Conservation (phyloP, 83 land plant genomes). For the Picea abies region DNA sequence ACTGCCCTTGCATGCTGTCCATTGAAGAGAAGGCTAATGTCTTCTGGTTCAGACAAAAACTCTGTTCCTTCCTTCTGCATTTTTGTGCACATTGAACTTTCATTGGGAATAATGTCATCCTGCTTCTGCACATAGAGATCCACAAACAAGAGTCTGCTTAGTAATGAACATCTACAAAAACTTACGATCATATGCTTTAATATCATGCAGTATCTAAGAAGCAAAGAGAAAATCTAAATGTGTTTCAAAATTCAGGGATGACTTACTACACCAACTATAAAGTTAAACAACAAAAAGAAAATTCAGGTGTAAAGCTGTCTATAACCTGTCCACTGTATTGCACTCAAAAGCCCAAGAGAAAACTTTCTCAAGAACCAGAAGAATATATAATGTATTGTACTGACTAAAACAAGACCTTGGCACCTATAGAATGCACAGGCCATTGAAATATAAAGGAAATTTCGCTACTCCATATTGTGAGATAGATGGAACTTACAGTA, state of each 20-base stretch:
- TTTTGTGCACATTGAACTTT: neutral
- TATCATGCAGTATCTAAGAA: too few species aligned
- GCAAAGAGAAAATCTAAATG: too few species aligned
- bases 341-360: neutral
- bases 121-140: neutral
- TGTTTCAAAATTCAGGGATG: neutral
- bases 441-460: neutral
- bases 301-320: neutral
- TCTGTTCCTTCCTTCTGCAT: neutral
- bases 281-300: neutral
- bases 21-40: neutral
- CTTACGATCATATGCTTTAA: neutral
- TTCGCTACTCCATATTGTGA: too few species aligned
- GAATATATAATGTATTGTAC: neutral
- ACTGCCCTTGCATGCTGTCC: neutral
- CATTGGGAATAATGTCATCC: neutral
- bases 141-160: neutral
- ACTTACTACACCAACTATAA: neutral
- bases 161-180: neutral
- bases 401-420: neutral
- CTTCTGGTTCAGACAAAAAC: conserved; percentile 8
- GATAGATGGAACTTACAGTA: too few species aligned
- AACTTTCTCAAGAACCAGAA: neutral
- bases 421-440: neutral
- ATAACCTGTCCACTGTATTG: neutral